Conservation (phyloP, 257 asterid species). For the Galeopsis tetrahit region DNA sequence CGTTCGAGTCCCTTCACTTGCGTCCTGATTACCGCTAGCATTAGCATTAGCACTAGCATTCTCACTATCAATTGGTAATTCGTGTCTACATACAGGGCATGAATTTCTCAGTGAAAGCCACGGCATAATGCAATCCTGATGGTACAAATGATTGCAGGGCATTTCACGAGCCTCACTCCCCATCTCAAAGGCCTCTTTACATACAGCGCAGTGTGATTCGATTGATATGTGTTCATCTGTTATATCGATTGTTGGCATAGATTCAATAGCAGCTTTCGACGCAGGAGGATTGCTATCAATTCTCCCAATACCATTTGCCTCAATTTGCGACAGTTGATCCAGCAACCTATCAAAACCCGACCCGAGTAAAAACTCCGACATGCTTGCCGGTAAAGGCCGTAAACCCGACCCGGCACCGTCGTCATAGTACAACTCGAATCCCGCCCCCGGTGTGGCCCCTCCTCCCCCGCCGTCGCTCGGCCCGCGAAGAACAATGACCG, state of each 20-base stretch:
- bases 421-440: constrained; percentile 77
- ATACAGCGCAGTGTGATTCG: constrained; percentile 80
- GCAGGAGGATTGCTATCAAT: constrained; percentile 77
- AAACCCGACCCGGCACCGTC: constrained; percentile 89
- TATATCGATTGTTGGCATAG: constrained; percentile 71
- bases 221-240: constrained; percentile 45
- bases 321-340: constrained; percentile 80
- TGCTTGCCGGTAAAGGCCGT: constrained; percentile 70
- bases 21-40: constrained; percentile 17
- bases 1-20: constrained; percentile 37
- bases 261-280: constrained; percentile 78
- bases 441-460: constrained; percentile 44
- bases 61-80: constrained; percentile 61
- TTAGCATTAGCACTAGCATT: constrained; percentile 11
- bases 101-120: constrained; percentile 85
- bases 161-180: constrained; percentile 79
- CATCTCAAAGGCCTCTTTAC: constrained; percentile 78
- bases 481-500: constrained; percentile 92
- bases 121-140: constrained; percentile 80
- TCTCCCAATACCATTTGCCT: constrained; percentile 74
- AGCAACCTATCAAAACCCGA: constrained; percentile 86
- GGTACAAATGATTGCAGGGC: constrained; percentile 93
- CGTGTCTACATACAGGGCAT: constrained; percentile 86
- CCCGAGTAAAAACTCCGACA: constrained; percentile 85
- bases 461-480: constrained; percentile 42